Conservation (phyloP, 306 rosid species). For the Citrullus colocynthis region DNA sequence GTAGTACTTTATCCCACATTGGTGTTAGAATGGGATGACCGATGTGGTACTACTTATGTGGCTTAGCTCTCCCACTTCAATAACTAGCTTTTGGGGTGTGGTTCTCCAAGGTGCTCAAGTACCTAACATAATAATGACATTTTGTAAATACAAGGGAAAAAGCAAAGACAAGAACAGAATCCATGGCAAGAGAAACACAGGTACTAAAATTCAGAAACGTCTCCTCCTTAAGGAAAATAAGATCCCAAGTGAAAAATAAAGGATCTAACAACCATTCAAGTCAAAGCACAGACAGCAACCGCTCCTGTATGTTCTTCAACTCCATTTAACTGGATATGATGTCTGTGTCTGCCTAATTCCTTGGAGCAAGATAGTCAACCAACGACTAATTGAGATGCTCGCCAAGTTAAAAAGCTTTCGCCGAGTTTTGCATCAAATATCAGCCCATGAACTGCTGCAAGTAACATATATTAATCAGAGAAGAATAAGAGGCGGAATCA, state of each 20-base stretch:
- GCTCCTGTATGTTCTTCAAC: background rate
- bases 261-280: background rate
- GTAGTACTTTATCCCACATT: no score
- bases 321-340: background rate
- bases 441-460: background rate
- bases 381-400: background rate
- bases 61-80: no score
- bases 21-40: no score
- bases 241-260: background rate
- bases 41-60: no score
- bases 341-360: background rate
- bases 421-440: background rate
- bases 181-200: background rate
- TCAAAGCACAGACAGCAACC: background rate
- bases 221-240: background rate
- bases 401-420: background rate
- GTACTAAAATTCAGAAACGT: background rate
- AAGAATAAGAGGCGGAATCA: background rate
- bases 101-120: no score
- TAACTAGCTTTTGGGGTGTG: no score
- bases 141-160: background rate
- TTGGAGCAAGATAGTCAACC: background rate
- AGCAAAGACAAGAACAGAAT: background rate
- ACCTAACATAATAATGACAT: background rate
- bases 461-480: background rate